These are phyloP conservation scores for Lepidopterella palustris DNA, from an alignment of 495 filamentous ascomycete species.

Conservation along the genomic window DNA sequence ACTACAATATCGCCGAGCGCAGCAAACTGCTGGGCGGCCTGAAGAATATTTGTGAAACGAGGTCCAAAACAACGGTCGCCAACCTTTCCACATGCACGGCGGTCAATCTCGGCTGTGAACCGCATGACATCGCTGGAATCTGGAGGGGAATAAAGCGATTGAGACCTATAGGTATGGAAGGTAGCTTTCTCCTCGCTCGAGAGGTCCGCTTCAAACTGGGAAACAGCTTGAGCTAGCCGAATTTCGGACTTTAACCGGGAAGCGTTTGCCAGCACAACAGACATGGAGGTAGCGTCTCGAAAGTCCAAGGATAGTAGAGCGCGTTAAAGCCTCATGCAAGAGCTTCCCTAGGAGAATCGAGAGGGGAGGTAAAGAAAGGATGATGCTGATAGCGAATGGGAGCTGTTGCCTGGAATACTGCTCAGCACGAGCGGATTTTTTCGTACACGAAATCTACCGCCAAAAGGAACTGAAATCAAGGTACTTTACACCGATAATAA, in stretches of 20 bases:
- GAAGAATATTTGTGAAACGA: slow-evolving; percentile 40
- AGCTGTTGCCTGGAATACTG: too few relatives aligned
- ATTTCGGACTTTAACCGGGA: slow-evolving; percentile 35
- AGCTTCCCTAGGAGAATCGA: too few relatives aligned
- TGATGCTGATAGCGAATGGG: too few relatives aligned
- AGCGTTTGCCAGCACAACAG: slow-evolving; percentile 46
- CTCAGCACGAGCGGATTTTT: too few relatives aligned
- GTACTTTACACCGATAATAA: too few relatives aligned
- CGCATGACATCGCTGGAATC: slow-evolving; percentile 38
- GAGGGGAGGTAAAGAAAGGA: too few relatives aligned
- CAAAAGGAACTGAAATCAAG: too few relatives aligned
- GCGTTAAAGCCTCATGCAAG: too few relatives aligned
- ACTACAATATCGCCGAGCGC: slow-evolving; percentile 41
- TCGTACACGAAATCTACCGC: too few relatives aligned
- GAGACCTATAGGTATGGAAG: slow-evolving; percentile 28
- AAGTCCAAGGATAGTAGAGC: too few relatives aligned
- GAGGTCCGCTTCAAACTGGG: slow-evolving; percentile 39
- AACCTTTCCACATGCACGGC: slow-evolving; percentile 17
- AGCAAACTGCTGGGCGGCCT: slow-evolving; percentile 42
- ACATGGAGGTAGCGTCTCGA: too few relatives aligned
- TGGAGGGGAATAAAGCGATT: slow-evolving; percentile 27
- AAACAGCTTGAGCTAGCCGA: slow-evolving; percentile 39
- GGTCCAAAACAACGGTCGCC: slow-evolving; percentile 40
- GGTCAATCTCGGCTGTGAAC: slow-evolving; percentile 41
- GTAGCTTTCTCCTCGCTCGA: slow-evolving; percentile 35